A percentile compares a stretch with the other conserved stretches of the same genome.
Evolutionary conservation across 345 rosid genomes (phyloP).

Genomic region (Eucalyptus sp.): DNA sequence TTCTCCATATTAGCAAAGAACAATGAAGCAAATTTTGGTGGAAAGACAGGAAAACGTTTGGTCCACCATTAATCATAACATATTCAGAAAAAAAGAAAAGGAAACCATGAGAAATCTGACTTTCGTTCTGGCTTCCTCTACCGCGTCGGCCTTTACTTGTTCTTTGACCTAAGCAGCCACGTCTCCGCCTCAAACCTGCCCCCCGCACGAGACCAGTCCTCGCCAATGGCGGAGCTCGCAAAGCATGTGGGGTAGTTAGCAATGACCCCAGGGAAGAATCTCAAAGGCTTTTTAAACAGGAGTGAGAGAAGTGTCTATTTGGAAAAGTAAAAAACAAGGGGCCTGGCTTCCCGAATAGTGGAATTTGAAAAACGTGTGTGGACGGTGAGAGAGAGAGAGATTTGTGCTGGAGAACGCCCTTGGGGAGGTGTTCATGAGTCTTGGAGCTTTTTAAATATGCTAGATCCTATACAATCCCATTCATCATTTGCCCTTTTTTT

Average conservation of each 20-base stretch:
- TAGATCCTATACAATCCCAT: not conserved
- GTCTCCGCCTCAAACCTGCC: not conserved
- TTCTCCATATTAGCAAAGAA: not conserved
- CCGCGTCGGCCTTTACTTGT: slow-evolving; percentile 7
- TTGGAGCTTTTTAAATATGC: not conserved
- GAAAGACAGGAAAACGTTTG: not conserved
- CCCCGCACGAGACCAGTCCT: not conserved
- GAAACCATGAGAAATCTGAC: not conserved
- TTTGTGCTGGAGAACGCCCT: not conserved
- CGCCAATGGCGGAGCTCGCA: not conserved
- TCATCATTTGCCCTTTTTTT: not conserved
- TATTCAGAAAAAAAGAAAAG: not conserved
- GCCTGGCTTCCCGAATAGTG: not conserved
- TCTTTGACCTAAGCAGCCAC: slow-evolving; percentile 22
- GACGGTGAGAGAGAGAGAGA: slow-evolving; percentile 16
- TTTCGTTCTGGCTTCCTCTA: not conserved
- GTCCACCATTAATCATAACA: not conserved
- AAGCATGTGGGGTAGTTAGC: not conserved
- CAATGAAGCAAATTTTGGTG: not conserved
- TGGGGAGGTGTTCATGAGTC: not conserved
- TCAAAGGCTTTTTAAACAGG: not conserved
- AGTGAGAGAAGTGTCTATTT: not conserved
- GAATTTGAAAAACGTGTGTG: slow-evolving; percentile 60
- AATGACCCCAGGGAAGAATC: not conserved
- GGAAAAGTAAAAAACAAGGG: not conserved